Conservation (phyloP, 345 rosid species). For the Raphanus sativus region DNA sequence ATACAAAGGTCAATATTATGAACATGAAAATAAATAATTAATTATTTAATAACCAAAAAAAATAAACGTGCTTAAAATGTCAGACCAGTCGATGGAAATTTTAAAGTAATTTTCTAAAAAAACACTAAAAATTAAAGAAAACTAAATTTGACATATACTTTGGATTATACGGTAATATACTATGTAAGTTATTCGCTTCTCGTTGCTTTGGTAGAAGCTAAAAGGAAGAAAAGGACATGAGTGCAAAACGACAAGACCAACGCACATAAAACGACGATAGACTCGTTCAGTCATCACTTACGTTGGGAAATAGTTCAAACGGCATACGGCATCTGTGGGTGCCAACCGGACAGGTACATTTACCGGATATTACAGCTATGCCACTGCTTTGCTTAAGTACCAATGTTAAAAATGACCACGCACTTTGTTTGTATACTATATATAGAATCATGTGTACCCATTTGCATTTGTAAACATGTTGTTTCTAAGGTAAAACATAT, state of each 20-base stretch:
- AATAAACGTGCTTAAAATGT: constrained; percentile 20
- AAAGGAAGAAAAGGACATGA: constrained; percentile 10
- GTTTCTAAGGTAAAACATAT: background rate
- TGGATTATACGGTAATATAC: constrained; percentile 8
- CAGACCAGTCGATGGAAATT: background rate
- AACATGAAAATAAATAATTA: background rate
- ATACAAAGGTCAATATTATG: background rate
- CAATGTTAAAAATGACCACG: constrained; percentile 2
- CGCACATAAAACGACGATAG: constrained; percentile 35
- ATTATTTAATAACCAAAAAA: constrained; percentile 8
- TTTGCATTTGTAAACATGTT: background rate
- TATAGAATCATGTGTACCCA: background rate
- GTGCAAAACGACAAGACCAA: constrained; percentile 28
- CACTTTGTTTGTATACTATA: background rate
- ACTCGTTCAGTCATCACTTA: constrained; percentile 28
- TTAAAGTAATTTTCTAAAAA: background rate
- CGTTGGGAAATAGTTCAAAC: constrained; percentile 18
- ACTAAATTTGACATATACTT: constrained; percentile 3
- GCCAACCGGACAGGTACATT: background rate
- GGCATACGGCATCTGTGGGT: constrained; percentile 17
- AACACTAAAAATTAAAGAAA: background rate
- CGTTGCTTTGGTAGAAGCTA: constrained; percentile 25
- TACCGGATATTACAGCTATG: constrained; percentile 20
- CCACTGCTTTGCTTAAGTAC: constrained; percentile 7
- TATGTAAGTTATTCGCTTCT: background rate